phyloP scores from a whole-genome alignment of 768 basidiomycete species.

The Mrakia hoshinonis region DNA sequence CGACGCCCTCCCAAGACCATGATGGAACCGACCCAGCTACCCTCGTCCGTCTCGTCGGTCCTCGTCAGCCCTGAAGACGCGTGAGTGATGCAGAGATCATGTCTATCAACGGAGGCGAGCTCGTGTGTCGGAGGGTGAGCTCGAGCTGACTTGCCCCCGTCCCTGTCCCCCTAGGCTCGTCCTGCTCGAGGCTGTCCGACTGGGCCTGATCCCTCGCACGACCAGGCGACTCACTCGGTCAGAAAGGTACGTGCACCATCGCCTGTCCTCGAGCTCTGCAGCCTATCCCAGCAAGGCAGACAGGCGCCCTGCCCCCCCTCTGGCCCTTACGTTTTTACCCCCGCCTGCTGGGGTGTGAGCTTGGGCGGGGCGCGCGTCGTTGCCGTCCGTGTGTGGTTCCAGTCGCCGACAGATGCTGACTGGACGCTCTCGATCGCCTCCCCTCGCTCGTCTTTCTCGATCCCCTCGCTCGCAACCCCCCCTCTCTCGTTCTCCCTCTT shows the following conservation, averaged over 20 bases:
- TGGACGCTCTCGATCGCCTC: neutral
- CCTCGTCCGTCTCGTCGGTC: conserved; percentile 35
- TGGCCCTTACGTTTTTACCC: no score
- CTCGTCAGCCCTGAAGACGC: conserved; percentile 38
- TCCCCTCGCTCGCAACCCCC: neutral
- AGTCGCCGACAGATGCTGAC: no score
- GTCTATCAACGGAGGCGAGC: no score
- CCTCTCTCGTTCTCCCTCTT: neutral
- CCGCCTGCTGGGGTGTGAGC: no score
- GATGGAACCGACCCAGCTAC: conserved; percentile 34
- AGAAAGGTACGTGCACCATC: conserved; percentile 12
- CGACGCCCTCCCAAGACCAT: neutral
- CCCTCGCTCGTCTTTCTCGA: neutral
- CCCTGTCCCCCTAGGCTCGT: conserved; percentile 31
- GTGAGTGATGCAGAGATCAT: conserved; percentile 34
- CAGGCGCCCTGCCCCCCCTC: neutral
- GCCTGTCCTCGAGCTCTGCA: no score
- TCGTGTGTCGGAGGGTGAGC: neutral
- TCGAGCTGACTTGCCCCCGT: neutral
- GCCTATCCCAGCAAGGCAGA: no score
- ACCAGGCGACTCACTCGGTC: conserved; percentile 35
- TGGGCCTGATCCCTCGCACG: conserved; percentile 36
- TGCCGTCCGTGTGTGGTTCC: no score
- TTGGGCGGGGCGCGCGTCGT: no score
- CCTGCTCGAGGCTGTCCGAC: conserved; percentile 37